Evolutionary conservation across 805 yeast genomes (phyloP).

Genomic region (Lipomyces anomalus): DNA sequence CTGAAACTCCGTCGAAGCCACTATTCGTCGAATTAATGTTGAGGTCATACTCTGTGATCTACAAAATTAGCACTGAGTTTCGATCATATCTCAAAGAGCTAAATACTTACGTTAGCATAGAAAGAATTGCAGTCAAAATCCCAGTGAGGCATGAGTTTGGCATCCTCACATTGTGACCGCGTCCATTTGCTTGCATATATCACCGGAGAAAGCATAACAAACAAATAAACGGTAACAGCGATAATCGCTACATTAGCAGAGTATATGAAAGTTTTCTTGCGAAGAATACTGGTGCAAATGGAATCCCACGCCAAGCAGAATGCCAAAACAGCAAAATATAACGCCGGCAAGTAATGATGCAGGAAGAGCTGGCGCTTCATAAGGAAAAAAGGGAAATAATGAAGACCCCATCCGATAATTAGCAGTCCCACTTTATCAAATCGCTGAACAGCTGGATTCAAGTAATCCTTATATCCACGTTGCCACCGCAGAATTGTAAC

Average conservation of each 20-base stretch:
- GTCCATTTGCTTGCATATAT: slow-evolving; percentile 82
- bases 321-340: slow-evolving; percentile 77
- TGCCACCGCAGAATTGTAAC: slow-evolving; percentile 37
- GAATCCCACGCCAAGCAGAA: slow-evolving; percentile 53
- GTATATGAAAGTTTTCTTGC: slow-evolving; percentile 43
- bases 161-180: slow-evolving; percentile 51
- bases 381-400: slow-evolving; percentile 83
- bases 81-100: too few species aligned
- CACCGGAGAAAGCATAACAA: slow-evolving; percentile 60
- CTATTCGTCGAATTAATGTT: too few species aligned
- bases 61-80: too few species aligned
- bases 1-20: too few species aligned
- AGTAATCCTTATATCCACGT: slow-evolving; percentile 34
- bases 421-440: slow-evolving; percentile 40
- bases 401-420: slow-evolving; percentile 73
- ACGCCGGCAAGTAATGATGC: slow-evolving; percentile 90
- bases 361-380: slow-evolving; percentile 91
- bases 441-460: slow-evolving; percentile 26
- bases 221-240: slow-evolving; percentile 48
- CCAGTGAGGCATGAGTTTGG: slow-evolving; percentile 65
- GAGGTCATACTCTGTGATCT: too few species aligned
- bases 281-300: slow-evolving; percentile 28
- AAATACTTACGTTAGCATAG: slow-evolving; percentile 25
- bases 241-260: slow-evolving; percentile 46
- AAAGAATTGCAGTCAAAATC: slow-evolving; percentile 77